phyloP scores from a whole-genome alignment of 306 rosid genomes.

The Bauhinia variegata region DNA sequence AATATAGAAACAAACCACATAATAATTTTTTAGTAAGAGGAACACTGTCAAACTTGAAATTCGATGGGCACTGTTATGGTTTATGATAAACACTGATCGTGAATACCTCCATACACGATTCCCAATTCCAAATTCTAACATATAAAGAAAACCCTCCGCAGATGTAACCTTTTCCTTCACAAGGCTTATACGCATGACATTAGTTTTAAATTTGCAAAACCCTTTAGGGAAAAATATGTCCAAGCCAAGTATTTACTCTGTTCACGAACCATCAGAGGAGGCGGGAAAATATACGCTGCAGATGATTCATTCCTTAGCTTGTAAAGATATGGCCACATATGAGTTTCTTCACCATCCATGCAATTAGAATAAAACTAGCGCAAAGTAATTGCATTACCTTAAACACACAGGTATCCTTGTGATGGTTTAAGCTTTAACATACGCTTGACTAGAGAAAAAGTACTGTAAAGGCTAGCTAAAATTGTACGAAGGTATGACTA shows the following conservation, averaged over 20 bases:
- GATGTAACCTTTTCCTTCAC: background rate
- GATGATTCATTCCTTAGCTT: too few relatives aligned
- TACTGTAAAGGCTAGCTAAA: background rate
- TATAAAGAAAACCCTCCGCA: background rate
- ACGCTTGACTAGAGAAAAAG: background rate
- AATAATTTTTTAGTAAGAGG: background rate
- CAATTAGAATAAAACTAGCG: background rate
- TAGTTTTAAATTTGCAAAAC: background rate
- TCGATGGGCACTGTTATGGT: background rate
- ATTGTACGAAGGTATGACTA: background rate
- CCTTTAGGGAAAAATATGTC: background rate
- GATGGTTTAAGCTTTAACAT: background rate
- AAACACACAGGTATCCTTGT: background rate
- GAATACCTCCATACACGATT: background rate
- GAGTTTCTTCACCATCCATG: slow-evolving; percentile 13
- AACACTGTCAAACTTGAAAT: background rate
- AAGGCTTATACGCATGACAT: background rate
- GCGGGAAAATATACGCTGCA: background rate
- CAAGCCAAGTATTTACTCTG: background rate
- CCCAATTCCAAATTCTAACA: background rate
- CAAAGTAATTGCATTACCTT: background rate
- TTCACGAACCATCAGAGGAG: background rate
- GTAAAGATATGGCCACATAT: too few relatives aligned
- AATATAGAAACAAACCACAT: background rate
- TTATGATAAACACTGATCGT: background rate